phyloP scores from a whole-genome alignment of 2,329 filamentous ascomycete species.

The Pyrenophora graminea region DNA sequence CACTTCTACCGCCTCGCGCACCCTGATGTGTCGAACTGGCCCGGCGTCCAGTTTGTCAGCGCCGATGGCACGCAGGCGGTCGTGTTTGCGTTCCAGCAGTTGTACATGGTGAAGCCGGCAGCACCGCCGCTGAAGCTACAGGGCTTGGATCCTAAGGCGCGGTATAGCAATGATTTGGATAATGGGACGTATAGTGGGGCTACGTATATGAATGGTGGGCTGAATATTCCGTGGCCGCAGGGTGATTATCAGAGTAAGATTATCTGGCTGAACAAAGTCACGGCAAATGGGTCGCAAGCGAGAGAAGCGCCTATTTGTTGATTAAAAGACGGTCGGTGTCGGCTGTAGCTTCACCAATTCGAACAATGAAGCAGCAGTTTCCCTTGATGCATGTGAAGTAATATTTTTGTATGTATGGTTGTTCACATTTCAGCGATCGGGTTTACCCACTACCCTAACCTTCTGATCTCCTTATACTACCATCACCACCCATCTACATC shows the following conservation, averaged over 20 bases:
- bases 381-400: too few species aligned
- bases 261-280: constrained; percentile 56
- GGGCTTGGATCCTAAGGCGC: constrained; percentile 60
- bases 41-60: constrained; percentile 63
- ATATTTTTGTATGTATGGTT: too few species aligned
- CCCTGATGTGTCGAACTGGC: constrained; percentile 65
- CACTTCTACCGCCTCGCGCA: constrained; percentile 64
- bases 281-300: too few species aligned
- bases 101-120: constrained; percentile 58
- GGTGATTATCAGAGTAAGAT: constrained; percentile 63
- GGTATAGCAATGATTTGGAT: constrained; percentile 57
- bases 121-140: constrained; percentile 59
- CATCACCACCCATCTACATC: background rate
- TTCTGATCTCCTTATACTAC: too few species aligned
- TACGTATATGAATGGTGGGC: constrained; percentile 65
- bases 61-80: constrained; percentile 56
- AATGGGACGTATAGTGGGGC: constrained; percentile 60
- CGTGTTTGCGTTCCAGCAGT: constrained; percentile 65
- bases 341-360: too few species aligned
- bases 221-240: constrained; percentile 57
- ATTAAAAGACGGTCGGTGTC: too few species aligned
- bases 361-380: too few species aligned
- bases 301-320: too few species aligned
- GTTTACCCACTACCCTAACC: too few species aligned
- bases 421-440: too few species aligned